phyloP scores from a whole-genome alignment of 345 rosid genomes.

The Sisymbrium irio region DNA sequence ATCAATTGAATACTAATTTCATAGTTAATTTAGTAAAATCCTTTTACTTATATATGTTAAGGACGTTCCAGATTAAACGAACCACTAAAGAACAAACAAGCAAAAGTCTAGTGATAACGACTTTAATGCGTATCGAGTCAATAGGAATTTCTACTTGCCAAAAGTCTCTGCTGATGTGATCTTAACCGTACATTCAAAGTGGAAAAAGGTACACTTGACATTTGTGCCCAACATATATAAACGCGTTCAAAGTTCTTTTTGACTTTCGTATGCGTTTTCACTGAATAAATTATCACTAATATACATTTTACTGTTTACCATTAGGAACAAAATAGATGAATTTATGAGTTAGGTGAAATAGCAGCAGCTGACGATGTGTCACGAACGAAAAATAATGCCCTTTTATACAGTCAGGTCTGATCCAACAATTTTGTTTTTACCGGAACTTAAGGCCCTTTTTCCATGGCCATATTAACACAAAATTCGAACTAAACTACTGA shows the following conservation, averaged over 20 bases:
- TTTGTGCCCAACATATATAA: slow-evolving; percentile 23
- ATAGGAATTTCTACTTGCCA: background rate
- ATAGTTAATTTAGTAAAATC: background rate
- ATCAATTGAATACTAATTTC: background rate
- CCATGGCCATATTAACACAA: too few species aligned
- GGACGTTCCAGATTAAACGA: slow-evolving; percentile 33
- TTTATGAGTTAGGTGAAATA: background rate
- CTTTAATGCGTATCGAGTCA: slow-evolving; percentile 32
- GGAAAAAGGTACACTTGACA: slow-evolving; percentile 19
- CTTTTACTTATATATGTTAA: background rate
- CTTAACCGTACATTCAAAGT: slow-evolving; percentile 32
- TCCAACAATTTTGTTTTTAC: too few species aligned
- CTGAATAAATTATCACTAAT: background rate
- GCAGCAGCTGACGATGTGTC: background rate
- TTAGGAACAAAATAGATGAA: background rate
- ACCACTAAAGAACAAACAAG: slow-evolving; percentile 7
- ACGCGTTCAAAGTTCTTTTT: slow-evolving; percentile 19
- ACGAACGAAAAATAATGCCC: background rate
- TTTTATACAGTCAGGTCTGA: too few species aligned
- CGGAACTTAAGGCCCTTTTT: too few species aligned
- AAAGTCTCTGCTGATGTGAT: slow-evolving; percentile 18
- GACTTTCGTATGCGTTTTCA: slow-evolving; percentile 22
- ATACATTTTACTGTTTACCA: background rate
- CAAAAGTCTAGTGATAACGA: slow-evolving; percentile 25
- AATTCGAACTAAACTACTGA: too few species aligned